phyloP scores from a whole-genome alignment of 805 yeast species.

The Wickerhamiella vanderwaltii region DNA sequence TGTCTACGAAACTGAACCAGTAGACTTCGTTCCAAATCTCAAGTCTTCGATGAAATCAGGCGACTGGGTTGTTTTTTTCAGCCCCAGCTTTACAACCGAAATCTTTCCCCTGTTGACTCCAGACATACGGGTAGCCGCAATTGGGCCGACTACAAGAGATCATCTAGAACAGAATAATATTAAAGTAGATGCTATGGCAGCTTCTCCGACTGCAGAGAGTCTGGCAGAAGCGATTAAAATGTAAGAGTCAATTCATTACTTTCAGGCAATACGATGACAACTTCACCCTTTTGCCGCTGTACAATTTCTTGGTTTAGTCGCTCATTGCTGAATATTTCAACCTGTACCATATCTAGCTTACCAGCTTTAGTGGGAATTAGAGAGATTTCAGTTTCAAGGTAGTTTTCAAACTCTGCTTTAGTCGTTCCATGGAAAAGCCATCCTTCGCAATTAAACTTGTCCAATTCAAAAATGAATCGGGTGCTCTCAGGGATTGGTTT shows the following conservation, averaged over 20 bases:
- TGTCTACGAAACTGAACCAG: slow-evolving; percentile 53
- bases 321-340: slow-evolving; percentile 34
- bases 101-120: neutral
- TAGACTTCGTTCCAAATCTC: slow-evolving; percentile 35
- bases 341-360: slow-evolving; percentile 51
- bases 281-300: slow-evolving; percentile 54
- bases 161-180: slow-evolving; percentile 44
- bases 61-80: slow-evolving; percentile 74
- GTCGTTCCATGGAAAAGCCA: slow-evolving; percentile 77
- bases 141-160: slow-evolving; percentile 80
- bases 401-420: slow-evolving; percentile 37
- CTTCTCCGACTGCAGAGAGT: slow-evolving; percentile 57
- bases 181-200: slow-evolving; percentile 49
- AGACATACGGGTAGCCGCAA: slow-evolving; percentile 45
- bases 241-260: slow-evolving; percentile 48
- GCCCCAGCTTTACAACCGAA: slow-evolving; percentile 72
- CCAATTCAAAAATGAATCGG: slow-evolving; percentile 37
- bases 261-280: slow-evolving; percentile 60
- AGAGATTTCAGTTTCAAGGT: slow-evolving; percentile 30
- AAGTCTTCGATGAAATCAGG: slow-evolving; percentile 16
- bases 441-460: slow-evolving; percentile 41
- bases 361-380: slow-evolving; percentile 72
- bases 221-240: slow-evolving; percentile 41
- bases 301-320: slow-evolving; percentile 45
- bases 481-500: slow-evolving; percentile 16